Percentiles rank a stretch among this genome's conserved stretches.
phyloP scores from a whole-genome alignment of 495 filamentous ascomycete genomes.

The Viridothelium virens region DNA sequence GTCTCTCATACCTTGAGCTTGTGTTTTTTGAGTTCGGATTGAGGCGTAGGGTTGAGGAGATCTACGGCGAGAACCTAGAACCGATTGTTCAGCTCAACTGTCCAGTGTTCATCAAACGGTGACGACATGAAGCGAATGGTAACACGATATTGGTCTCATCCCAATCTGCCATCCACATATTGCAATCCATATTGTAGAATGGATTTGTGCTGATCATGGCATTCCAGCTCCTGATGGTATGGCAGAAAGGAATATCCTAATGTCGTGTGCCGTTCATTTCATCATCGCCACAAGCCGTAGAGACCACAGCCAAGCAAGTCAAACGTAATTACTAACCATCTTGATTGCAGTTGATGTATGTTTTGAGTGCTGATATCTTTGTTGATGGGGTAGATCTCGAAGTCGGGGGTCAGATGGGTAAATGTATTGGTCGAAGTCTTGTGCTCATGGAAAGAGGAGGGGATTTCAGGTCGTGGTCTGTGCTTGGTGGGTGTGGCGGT shows the following conservation, averaged over 20 bases:
- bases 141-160: background rate
- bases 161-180: background rate
- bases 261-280: constrained; percentile 5
- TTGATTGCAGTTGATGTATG: background rate
- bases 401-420: background rate
- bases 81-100: background rate
- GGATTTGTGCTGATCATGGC: background rate
- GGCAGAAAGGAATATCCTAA: background rate
- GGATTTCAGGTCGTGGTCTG: constrained; percentile 5
- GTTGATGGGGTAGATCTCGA: background rate
- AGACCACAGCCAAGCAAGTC: background rate
- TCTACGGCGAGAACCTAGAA: constrained; percentile 96
- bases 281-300: background rate
- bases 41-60: constrained; percentile 95
- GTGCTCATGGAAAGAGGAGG: background rate
- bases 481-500: constrained; percentile 9
- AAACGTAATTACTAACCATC: background rate
- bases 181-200: background rate
- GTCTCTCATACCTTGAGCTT: constrained; percentile 84
- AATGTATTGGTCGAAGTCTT: background rate
- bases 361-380: background rate
- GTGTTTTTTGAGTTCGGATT: constrained; percentile 95
- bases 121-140: background rate
- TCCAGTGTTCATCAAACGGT: background rate
- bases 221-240: background rate